Base-by-base conservation (phyloP, 2,329 filamentous ascomycete genomes). In the Apiospora kogelbergensis region DNA sequence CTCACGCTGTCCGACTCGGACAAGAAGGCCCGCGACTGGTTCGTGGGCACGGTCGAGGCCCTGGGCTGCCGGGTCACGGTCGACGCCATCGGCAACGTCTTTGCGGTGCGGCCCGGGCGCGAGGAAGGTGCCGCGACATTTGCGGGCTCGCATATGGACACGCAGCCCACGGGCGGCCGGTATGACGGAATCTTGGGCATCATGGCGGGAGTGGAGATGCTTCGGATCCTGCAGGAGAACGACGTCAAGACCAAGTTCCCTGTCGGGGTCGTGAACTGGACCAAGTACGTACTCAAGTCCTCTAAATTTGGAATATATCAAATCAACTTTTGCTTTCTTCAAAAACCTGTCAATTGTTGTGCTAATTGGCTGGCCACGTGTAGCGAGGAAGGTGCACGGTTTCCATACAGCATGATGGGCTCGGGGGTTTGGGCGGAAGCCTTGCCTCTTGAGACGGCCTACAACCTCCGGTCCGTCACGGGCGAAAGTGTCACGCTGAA, bases 121-220 rank as follows among this genome's bases (percentile, higher is more conserved):
- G 81, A 86, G 68, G 83, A 87, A 33, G 86, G 87, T 2, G 84
- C 88, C 10, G 86, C 91, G 1, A 92, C 90, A 1, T 93, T 89
- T 71, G 90, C 89, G 37, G 92, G 92, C 1, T 91, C 89, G 7
- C 92, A 94, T 77, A 77, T 91, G 2, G 90, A 91, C 74, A 90
- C 89, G 0, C 89, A 90, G 72, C 88, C 88, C 1, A 81, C 80
- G 0, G 91, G 91, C 1, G 91, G 91, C 0, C 81, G 91, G 33
- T 94, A 94, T 70, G 92, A 94, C 75, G 93, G 93, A 0, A 93
- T 95, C 41, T 79, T 96, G 0, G 93, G 93, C 9, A 86, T 96
- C 6, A 84, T 88, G 30, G 89, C 92, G 0, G 93, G 90, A 0
- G 83, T 96, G 0, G 93, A 96, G 79, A 90, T 92, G 78, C 81